Evolutionary conservation across 2,329 filamentous ascomycete species (phyloP).

Genomic region (Exophiala lecanii-corni): DNA sequence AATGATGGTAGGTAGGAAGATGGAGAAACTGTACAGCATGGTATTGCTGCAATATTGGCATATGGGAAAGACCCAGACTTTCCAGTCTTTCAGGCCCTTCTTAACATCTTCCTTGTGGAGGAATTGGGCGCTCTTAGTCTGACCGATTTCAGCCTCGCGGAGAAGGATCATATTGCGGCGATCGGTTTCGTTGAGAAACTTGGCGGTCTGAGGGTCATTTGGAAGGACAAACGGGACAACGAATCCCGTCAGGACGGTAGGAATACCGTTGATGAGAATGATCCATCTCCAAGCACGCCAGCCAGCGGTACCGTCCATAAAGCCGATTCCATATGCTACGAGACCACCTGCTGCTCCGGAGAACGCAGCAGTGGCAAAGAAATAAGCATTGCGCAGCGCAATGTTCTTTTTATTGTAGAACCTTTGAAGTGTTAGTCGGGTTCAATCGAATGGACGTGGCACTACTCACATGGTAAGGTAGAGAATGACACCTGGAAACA

Average conservation of each 20-base stretch:
- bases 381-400: conserved; percentile 60
- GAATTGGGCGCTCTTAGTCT: conserved; percentile 40
- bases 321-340: conserved; percentile 45
- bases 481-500: conserved; percentile 60
- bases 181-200: conserved; percentile 21
- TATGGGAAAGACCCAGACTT: conserved; percentile 39
- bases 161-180: conserved; percentile 6
- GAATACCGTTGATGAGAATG: conserved; percentile 61
- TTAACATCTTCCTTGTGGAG: conserved; percentile 46
- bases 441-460: conserved; percentile 30
- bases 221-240: conserved; percentile 50
- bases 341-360: conserved; percentile 59
- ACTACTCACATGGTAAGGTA: conserved; percentile 31
- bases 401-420: conserved; percentile 59
- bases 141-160: conserved; percentile 8
- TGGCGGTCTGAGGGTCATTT: conserved; percentile 45
- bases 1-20: conserved; percentile 36
- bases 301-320: conserved; percentile 52
- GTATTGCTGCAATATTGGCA: conserved; percentile 24
- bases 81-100: conserved; percentile 42
- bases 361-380: conserved; percentile 63
- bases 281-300: conserved; percentile 30
- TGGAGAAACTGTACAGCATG: conserved; percentile 36
- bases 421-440: not conserved
- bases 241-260: conserved; percentile 52